Evolutionary conservation across 2,329 filamentous ascomycete genomes (phyloP).

Genomic region (Immersiporthe knoxdaviesiana): DNA sequence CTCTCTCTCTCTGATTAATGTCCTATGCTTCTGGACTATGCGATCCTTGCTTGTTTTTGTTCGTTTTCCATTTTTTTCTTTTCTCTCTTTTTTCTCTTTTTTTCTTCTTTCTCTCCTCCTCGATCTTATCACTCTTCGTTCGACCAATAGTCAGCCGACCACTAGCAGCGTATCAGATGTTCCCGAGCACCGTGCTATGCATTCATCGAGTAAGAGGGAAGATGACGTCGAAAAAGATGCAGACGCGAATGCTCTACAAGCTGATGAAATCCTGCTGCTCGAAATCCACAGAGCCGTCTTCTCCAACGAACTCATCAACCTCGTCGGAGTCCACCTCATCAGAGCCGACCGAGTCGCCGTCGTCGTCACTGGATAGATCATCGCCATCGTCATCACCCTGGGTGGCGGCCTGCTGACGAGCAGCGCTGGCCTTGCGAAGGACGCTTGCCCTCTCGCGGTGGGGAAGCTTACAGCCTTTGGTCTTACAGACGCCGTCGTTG

Average conservation of each 20-base stretch:
- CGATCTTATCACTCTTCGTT: not conserved
- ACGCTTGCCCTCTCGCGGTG: conserved; percentile 87
- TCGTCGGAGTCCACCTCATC: conserved; percentile 82
- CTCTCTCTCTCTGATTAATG: not conserved
- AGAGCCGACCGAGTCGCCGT: conserved; percentile 67
- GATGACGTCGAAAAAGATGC: not conserved
- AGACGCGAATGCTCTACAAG: conserved; percentile 7
- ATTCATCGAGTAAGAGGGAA: not conserved
- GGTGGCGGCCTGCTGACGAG: conserved; percentile 43
- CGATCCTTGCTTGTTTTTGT: not conserved
- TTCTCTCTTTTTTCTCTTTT: not conserved
- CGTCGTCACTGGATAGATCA: conserved; percentile 80
- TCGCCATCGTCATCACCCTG: conserved; percentile 59
- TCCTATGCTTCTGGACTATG: not conserved
- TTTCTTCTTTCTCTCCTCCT: not conserved
- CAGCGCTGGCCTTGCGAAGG: conserved; percentile 67
- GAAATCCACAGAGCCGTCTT: conserved; percentile 60
- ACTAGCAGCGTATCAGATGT: not conserved
- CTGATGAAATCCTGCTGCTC: conserved; percentile 62
- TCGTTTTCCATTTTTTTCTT: not conserved
- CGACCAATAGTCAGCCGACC: not conserved
- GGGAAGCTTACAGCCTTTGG: conserved; percentile 78
- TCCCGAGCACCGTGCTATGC: conserved; percentile 19
- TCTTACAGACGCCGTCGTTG: conserved; percentile 83
- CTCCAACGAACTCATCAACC: conserved; percentile 66